Conservation (phyloP, 1,284 basidiomycete species). For the Meripilus lineatus region DNA sequence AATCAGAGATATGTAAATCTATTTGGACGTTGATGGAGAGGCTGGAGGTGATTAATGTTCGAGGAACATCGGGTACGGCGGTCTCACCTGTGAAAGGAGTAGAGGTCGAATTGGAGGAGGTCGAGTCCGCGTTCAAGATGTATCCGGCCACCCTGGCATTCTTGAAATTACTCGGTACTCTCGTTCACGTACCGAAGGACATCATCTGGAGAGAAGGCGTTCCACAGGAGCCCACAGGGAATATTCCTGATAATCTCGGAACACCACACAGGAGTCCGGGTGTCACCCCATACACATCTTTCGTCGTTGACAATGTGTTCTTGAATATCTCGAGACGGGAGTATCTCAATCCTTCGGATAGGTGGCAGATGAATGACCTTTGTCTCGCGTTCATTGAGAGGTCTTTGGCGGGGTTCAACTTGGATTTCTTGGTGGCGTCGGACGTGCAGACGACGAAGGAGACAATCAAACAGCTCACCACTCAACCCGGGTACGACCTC, state of each 20-base stretch:
- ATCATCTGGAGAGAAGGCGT: conserved; percentile 56
- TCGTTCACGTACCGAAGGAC: conserved; percentile 75
- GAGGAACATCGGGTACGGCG: conserved; percentile 35
- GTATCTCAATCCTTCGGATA: conserved; percentile 70
- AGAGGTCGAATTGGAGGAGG: conserved; percentile 79
- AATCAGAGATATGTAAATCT: conserved; percentile 75
- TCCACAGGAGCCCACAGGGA: conserved; percentile 61
- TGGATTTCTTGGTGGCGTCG: conserved; percentile 56
- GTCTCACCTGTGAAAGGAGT: conserved; percentile 57
- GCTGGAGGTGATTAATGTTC: conserved; percentile 78
- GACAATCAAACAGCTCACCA: conserved; percentile 46
- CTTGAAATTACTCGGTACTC: conserved; percentile 74
- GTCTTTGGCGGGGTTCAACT: conserved; percentile 76
- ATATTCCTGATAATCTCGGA: conserved; percentile 74
- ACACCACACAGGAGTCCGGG: conserved; percentile 74
- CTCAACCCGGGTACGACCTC: conserved; percentile 89
- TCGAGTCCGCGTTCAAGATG: conserved; percentile 72
- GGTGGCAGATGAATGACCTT: conserved; percentile 85
- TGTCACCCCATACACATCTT: conserved; percentile 73
- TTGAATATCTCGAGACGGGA: conserved; percentile 66
- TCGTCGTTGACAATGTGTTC: conserved; percentile 89
- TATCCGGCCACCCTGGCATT: conserved; percentile 91
- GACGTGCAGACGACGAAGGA: conserved; percentile 49
- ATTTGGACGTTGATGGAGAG: conserved; percentile 85
- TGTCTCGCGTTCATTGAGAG: conserved; percentile 86